These are phyloP conservation scores for Coemansia sp. DNA, from an alignment of 192 early-diverging fungal genomes.

Conservation along the genomic window DNA sequence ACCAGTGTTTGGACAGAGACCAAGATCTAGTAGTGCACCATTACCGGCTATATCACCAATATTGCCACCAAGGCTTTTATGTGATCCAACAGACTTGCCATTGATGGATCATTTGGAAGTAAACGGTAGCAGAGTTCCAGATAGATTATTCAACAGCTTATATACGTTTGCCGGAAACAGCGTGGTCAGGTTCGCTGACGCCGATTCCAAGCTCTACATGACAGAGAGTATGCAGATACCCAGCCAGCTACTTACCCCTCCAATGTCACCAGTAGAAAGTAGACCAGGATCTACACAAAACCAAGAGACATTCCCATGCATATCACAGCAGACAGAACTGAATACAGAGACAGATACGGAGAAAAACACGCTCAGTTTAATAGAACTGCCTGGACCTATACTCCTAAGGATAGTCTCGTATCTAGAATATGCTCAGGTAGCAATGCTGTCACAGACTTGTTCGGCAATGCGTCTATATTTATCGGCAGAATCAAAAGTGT, in stretches of 20 bases:
- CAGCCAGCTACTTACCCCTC: conserved; percentile 41
- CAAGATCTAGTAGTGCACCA: neutral
- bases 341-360: no score
- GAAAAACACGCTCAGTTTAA: conserved; percentile 4
- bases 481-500: conserved; percentile 25
- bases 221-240: conserved; percentile 11
- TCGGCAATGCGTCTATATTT: conserved; percentile 24
- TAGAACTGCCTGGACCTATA: conserved; percentile 34
- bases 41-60: neutral
- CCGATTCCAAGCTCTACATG: neutral
- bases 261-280: conserved; percentile 18
- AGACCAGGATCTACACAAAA: neutral
- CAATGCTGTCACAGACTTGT: conserved; percentile 34
- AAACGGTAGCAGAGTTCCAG: no score
- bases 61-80: conserved; percentile 6
- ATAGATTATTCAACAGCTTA: no score
- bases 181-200: neutral
- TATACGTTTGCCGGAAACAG: no score
- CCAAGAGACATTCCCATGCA: neutral
- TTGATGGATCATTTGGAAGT: neutral
- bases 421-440: conserved; percentile 11
- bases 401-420: conserved; percentile 28
- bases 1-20: no score
- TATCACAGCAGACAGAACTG: no score
- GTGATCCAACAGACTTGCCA: conserved; percentile 46